Percentiles rank a stretch among this genome's conserved stretches.
Conservation (phyloP, 106 monocot species). For the Dendrobium chrysotoxum region DNA sequence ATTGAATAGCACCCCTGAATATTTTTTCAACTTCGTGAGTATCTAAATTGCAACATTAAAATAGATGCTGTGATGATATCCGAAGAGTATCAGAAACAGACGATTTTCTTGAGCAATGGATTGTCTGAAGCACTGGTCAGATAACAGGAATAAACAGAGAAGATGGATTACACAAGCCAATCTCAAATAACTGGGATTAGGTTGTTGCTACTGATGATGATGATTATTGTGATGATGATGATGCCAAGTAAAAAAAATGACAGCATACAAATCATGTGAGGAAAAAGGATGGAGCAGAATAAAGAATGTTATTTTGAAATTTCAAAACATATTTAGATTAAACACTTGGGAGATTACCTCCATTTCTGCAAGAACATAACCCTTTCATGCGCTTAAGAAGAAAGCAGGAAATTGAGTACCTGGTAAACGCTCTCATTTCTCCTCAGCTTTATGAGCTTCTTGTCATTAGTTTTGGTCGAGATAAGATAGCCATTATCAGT, state of each 20-base stretch:
- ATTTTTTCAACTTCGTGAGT: too few relatives aligned
- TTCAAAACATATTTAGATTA: background rate
- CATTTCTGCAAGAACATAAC: too few relatives aligned
- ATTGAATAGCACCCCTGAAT: too few relatives aligned
- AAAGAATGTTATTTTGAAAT: background rate
- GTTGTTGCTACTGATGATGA: conserved; percentile 2
- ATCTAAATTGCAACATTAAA: too few relatives aligned
- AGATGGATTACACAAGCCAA: background rate
- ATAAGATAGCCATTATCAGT: conserved; percentile 61
- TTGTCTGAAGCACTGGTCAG: background rate
- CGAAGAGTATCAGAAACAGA: too few relatives aligned
- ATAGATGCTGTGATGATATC: too few relatives aligned
- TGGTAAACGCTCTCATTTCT: conserved; percentile 75
- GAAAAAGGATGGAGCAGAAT: background rate
- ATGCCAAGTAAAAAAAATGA: background rate
- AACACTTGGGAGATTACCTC: background rate
- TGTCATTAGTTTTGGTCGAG: conserved; percentile 77
- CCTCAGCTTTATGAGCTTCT: conserved; percentile 81
- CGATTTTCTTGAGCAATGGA: background rate
- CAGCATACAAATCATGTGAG: background rate
- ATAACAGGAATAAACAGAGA: background rate
- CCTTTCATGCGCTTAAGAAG: background rate
- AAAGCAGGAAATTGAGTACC: conserved; percentile 25
- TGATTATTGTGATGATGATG: background rate
- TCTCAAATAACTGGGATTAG: background rate